Conservation (phyloP, 805 yeast genomes). For the Candida vartiovaarae region DNA sequence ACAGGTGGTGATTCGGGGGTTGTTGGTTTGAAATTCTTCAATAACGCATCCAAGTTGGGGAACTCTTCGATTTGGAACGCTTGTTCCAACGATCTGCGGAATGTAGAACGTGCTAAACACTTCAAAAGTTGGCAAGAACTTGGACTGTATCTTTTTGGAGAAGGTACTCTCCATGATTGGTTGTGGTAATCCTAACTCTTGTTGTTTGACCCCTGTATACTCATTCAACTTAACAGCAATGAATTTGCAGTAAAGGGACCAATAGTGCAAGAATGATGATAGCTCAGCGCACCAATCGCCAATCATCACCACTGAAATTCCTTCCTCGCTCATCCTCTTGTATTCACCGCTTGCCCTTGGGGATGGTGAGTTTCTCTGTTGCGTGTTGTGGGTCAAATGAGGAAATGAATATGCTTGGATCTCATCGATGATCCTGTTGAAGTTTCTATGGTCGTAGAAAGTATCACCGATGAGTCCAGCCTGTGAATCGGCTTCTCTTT, state of each 20-base stretch:
- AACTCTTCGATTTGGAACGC: slow-evolving; percentile 74
- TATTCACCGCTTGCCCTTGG: slow-evolving; percentile 24
- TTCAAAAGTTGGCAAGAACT: slow-evolving; percentile 58
- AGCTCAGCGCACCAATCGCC: slow-evolving; percentile 66
- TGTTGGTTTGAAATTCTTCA: slow-evolving; percentile 17
- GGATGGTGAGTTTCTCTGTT: slow-evolving; percentile 11
- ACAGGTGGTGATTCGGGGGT: slow-evolving; percentile 58
- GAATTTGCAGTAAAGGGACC: slow-evolving; percentile 77
- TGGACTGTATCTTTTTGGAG: slow-evolving; percentile 44
- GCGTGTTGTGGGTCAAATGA: slow-evolving; percentile 13
- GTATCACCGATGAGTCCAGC: slow-evolving; percentile 84
- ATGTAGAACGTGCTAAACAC: slow-evolving; percentile 57
- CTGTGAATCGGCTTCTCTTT: slow-evolving; percentile 88
- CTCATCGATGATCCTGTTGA: slow-evolving; percentile 50
- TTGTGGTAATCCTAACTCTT: slow-evolving; percentile 37
- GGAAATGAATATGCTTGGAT: slow-evolving; percentile 50
- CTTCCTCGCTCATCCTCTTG: slow-evolving; percentile 28
- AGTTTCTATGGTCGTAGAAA: slow-evolving; percentile 63
- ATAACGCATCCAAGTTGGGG: slow-evolving; percentile 44
- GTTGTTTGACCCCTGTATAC: slow-evolving; percentile 23
- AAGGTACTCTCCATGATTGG: slow-evolving; percentile 50
- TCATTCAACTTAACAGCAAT: slow-evolving; percentile 62
- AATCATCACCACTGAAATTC: slow-evolving; percentile 51
- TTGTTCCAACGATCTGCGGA: slow-evolving; percentile 70
- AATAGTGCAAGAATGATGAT: slow-evolving; percentile 71